Percentiles rank a stretch among this genome's conserved stretches.
These are phyloP conservation scores for Daldinia concentrica DNA, from an alignment of 495 filamentous ascomycete genomes.

Conservation along the genomic window DNA sequence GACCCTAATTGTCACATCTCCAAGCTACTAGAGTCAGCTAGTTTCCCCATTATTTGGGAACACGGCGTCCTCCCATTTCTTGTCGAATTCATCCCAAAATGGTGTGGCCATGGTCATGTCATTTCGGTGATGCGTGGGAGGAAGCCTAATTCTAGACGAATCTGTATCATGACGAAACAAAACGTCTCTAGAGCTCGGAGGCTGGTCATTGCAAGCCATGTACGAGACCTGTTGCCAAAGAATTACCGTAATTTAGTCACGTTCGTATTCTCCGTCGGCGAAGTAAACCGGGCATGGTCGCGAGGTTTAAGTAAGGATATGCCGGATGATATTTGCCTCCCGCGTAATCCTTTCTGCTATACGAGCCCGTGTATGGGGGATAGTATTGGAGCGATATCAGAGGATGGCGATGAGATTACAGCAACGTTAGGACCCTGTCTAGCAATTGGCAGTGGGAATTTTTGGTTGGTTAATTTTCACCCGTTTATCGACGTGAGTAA, in stretches of 20 bases:
- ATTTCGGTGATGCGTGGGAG: conserved; percentile 47
- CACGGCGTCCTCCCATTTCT: conserved; percentile 48
- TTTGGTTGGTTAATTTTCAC: conserved; percentile 46
- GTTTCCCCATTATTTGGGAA: conserved; percentile 47
- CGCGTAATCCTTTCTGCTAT: conserved; percentile 48
- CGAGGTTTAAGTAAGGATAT: conserved; percentile 39
- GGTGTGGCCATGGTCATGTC: conserved; percentile 47
- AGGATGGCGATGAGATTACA: conserved; percentile 40
- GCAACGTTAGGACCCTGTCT: conserved; percentile 45
- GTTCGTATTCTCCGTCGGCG: conserved; percentile 42
- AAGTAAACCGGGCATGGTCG: conserved; percentile 44
- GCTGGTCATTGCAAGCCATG: conserved; percentile 43
- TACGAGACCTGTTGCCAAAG: conserved; percentile 44
- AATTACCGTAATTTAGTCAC: conserved; percentile 26
- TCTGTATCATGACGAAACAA: conserved; percentile 43
- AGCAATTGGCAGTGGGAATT: conserved; percentile 33
- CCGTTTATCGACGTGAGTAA: conserved; percentile 43
- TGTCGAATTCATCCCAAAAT: conserved; percentile 45
- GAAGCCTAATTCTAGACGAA: conserved; percentile 37
- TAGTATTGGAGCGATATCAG: conserved; percentile 42
- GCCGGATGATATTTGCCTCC: conserved; percentile 43
- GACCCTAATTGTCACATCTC: conserved; percentile 31
- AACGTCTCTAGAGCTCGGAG: conserved; percentile 37
- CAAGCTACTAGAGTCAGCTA: conserved; percentile 38
- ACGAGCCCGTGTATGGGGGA: conserved; percentile 46